A percentile compares a stretch with the other conserved stretches of the same genome.
Conservation (phyloP, 2,329 filamentous ascomycete species). For the Thielaviopsis ethacetica region DNA sequence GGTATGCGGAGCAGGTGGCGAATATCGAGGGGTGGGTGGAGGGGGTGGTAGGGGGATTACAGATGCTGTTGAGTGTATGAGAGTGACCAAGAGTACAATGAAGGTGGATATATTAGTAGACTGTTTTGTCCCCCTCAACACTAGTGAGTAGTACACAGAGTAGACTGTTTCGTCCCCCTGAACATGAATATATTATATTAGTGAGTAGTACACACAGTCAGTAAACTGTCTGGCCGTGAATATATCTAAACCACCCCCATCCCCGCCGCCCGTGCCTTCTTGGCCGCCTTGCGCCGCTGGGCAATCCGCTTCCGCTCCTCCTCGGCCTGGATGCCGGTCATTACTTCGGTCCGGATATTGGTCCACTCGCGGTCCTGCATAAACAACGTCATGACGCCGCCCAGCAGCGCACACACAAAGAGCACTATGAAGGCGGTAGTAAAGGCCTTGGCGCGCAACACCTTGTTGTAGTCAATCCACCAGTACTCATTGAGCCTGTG, state of each 20-base stretch:
- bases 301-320: background rate
- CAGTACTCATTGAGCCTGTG: too few species aligned
- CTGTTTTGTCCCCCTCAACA: too few species aligned
- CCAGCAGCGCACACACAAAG: background rate
- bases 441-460: background rate
- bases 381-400: background rate
- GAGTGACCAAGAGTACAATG: too few species aligned
- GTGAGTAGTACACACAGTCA: too few species aligned
- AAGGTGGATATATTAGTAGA: too few species aligned
- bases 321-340: background rate
- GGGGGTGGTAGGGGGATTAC: slow-evolving; percentile 32
- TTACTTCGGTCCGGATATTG: slow-evolving; percentile 1
- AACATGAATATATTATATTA: too few species aligned
- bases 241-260: background rate
- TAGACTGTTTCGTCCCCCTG: too few species aligned
- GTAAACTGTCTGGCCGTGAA: too few species aligned
- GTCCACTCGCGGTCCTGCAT: slow-evolving; percentile 1
- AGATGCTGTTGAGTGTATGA: too few species aligned
- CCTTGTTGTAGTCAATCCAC: too few species aligned
- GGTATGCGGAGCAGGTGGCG: slow-evolving; percentile 55
- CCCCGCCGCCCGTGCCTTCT: background rate
- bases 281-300: background rate
- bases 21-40: slow-evolving; percentile 47
- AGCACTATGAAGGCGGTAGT: background rate
- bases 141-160: too few species aligned